Evolutionary conservation across 352 stramenopile species (phyloP), one percentile per base, ranked within the genome.

Genomic region (Phytophthora hibernalis): DNA sequence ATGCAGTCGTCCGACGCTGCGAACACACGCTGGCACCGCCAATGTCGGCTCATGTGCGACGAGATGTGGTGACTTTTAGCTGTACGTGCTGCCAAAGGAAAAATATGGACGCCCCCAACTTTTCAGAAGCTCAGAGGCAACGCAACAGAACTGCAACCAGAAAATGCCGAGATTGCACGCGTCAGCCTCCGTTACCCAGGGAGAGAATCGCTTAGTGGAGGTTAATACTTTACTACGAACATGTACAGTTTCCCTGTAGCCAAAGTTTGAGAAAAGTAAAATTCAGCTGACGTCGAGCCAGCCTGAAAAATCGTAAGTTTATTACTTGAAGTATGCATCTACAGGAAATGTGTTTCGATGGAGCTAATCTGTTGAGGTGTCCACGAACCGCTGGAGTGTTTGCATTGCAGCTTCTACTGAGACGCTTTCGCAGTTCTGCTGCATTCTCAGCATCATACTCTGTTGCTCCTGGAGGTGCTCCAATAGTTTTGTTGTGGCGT

Each of bases 401-500:
- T 71, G 53, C 42, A 69, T 61, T 15, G 68, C 57, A 30, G 55
- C 54, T 59, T 68, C 68, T 18, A 76, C 21, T 9, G 68, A 64
- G 22, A 47, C 45, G 10, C 65, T 51, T 31, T 77, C 60, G 18
- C 68, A 80, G 21, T 48, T 76, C 26, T 76, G 63, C 37, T 75
- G 61, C n/a, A 72, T 53, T 38, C 18, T 52, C 58, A 65, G 49
- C 51, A 72, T 65, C 35, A 65, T 52, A 21, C 21, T 64, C 28
- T 74, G 53, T 37, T 72, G 65, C 40, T 72, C 56, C 40, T 79
- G 59, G 0, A 85, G 40, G 16, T 74, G 64, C 8, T 81, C 65
- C 4, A 85, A 50, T 33, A 85, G 45, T 66, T 72, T 68, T 24
- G 57, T 73, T 12, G 77, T 85, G 15, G 54, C 76, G 11, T 64